Evolutionary conservation across 1,284 basidiomycete genomes (phyloP).

Genomic region (Sanghuangporus weigelae): DNA sequence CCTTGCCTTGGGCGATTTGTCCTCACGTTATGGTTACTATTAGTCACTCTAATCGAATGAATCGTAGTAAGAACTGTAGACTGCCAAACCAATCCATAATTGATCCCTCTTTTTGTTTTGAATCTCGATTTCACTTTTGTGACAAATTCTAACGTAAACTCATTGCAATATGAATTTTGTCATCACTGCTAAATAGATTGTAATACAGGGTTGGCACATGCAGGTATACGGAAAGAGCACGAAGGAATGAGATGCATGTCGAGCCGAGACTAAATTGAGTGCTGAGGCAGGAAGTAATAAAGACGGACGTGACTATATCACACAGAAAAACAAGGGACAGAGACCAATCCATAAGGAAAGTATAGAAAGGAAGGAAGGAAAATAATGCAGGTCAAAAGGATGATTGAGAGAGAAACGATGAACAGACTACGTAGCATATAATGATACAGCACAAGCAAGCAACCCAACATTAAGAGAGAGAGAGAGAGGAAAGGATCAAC

Average conservation of each 20-base stretch:
- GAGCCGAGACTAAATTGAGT: background rate
- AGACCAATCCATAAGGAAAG: background rate
- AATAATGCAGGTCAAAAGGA: background rate
- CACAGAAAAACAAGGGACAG: background rate
- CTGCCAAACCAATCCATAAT: too few relatives aligned
- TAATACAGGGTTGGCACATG: conserved; percentile 13
- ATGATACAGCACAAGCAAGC: conserved; percentile 11
- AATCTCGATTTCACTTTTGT: too few relatives aligned
- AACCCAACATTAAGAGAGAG: background rate
- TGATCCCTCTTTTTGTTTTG: too few relatives aligned
- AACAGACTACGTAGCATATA: conserved; percentile 2
- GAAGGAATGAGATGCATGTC: background rate
- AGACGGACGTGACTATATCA: background rate
- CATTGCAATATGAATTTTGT: background rate
- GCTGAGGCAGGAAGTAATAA: background rate
- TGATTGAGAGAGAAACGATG: background rate
- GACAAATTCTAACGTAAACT: background rate
- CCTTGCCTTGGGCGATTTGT: background rate
- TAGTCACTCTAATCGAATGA: too few relatives aligned
- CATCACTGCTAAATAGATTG: background rate
- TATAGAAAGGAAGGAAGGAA: background rate
- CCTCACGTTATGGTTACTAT: too few relatives aligned
- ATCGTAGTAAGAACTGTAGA: too few relatives aligned
- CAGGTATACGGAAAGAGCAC: conserved; percentile 13
- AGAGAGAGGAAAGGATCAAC: background rate